phyloP scores from a whole-genome alignment of 2,329 filamentous ascomycete species.

The Alternaria arbusti region DNA sequence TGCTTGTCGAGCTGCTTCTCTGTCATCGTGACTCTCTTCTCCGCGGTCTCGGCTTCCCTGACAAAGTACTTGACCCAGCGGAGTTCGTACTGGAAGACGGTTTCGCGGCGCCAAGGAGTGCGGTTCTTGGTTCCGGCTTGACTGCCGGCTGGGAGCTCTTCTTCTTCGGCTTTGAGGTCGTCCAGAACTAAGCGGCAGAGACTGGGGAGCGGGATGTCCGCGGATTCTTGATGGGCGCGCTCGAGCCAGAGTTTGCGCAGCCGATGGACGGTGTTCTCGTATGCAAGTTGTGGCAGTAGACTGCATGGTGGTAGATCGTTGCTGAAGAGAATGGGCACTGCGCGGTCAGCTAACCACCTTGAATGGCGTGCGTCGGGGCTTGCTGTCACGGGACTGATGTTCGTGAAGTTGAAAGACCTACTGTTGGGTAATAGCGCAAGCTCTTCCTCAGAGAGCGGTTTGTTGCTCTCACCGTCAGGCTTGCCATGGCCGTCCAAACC shows the following conservation, averaged over 20 bases:
- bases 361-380: background rate
- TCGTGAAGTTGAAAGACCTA: conserved; percentile 3
- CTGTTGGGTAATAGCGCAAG: conserved; percentile 17
- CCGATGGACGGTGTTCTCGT: conserved; percentile 24
- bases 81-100: conserved; percentile 28
- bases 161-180: conserved; percentile 13
- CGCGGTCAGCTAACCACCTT: background rate
- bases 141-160: background rate
- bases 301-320: conserved; percentile 33
- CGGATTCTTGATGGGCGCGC: background rate
- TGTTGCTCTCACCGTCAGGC: background rate
- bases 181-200: conserved; percentile 18
- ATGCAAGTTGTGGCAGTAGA: conserved; percentile 29
- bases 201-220: background rate
- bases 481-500: background rate
- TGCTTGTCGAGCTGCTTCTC: conserved; percentile 19
- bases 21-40: conserved; percentile 8
- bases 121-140: conserved; percentile 9
- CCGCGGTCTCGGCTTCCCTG: conserved; percentile 21
- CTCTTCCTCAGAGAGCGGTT: conserved; percentile 1
- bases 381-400: background rate
- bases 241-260: conserved; percentile 30
- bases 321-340: conserved; percentile 35
- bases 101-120: conserved; percentile 29
- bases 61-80: conserved; percentile 36